phyloP scores from a whole-genome alignment of 108 stramenopile genomes.

The Bacterosira constricta region DNA sequence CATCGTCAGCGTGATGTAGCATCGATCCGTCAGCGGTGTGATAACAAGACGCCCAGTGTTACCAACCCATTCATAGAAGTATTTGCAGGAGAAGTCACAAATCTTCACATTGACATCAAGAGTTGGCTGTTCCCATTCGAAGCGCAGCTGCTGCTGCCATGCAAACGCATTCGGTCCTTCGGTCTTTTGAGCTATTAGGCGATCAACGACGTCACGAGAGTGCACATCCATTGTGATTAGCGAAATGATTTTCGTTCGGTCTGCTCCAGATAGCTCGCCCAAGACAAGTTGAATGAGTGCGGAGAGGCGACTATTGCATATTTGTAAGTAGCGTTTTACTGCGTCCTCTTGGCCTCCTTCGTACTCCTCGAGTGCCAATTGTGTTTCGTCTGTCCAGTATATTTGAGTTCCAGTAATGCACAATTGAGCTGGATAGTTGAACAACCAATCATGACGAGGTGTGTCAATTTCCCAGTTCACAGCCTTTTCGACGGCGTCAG shows the following conservation, averaged over 20 bases:
- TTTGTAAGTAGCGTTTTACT: conserved; percentile 81
- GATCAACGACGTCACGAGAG: conserved; percentile 87
- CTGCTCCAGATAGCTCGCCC: conserved; percentile 69
- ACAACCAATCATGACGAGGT: conserved; percentile 90
- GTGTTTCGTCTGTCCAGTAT: conserved; percentile 95
- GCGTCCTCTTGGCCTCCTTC: conserved; percentile 91
- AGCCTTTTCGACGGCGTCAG: conserved; percentile 81
- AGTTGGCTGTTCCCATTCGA: conserved; percentile 81
- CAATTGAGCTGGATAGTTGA: conserved; percentile 89
- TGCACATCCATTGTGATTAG: conserved; percentile 94
- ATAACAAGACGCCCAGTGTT: conserved; percentile 91
- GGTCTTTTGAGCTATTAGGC: conserved; percentile 83
- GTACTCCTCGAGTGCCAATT: conserved; percentile 83
- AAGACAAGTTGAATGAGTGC: conserved; percentile 84
- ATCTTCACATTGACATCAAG: conserved; percentile 88
- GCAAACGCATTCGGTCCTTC: conserved; percentile 84
- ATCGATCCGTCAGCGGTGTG: conserved; percentile 91
- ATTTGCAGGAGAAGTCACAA: conserved; percentile 89
- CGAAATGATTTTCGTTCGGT: conserved; percentile 90
- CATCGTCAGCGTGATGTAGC: conserved; percentile 94
- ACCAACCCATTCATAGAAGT: conserved; percentile 94
- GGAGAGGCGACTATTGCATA: conserved; percentile 72
- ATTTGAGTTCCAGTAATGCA: conserved; percentile 90
- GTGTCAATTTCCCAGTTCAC: conserved; percentile 89
- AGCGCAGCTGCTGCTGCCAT: conserved; percentile 92